A percentile compares a stretch with the other conserved stretches of the same genome.
Conservation (phyloP, 106 monocot species). For the Cymbidium sinense region DNA sequence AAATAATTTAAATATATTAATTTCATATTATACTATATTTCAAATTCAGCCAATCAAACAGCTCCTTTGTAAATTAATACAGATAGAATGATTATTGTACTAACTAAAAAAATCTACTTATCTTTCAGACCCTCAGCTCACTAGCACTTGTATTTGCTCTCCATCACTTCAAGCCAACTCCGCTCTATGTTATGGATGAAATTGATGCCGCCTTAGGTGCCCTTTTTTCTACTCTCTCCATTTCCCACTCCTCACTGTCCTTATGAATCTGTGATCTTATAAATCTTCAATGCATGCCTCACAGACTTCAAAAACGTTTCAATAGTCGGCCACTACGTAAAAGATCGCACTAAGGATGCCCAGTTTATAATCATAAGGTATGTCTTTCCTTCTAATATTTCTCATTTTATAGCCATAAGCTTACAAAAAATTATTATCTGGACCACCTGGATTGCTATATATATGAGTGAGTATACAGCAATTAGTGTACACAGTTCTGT, state of each 20-base stretch:
- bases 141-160: slow-evolving; percentile 93
- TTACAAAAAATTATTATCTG: too few relatives aligned
- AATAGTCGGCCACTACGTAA: slow-evolving; percentile 88
- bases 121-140: slow-evolving; percentile 82
- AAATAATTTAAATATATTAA: too few relatives aligned
- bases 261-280: background rate
- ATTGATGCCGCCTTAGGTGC: slow-evolving; percentile 98
- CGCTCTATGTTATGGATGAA: slow-evolving; percentile 97
- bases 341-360: slow-evolving; percentile 72
- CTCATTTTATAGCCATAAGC: background rate
- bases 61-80: too few relatives aligned
- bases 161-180: slow-evolving; percentile 98
- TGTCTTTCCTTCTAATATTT: background rate
- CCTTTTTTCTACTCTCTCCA: background rate
- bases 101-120: slow-evolving; percentile 3
- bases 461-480: too few relatives aligned
- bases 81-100: background rate
- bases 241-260: background rate
- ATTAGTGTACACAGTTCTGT: too few relatives aligned
- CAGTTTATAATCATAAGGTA: slow-evolving; percentile 97
- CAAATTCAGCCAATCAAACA: too few relatives aligned
- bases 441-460: too few relatives aligned
- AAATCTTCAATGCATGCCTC: slow-evolving; percentile 5
- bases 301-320: slow-evolving; percentile 99
- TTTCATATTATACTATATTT: too few relatives aligned